These are phyloP conservation scores for Pseudogymnoascus sp. DNA, from an alignment of 2,329 filamentous ascomycete species.

Conservation along the genomic window DNA sequence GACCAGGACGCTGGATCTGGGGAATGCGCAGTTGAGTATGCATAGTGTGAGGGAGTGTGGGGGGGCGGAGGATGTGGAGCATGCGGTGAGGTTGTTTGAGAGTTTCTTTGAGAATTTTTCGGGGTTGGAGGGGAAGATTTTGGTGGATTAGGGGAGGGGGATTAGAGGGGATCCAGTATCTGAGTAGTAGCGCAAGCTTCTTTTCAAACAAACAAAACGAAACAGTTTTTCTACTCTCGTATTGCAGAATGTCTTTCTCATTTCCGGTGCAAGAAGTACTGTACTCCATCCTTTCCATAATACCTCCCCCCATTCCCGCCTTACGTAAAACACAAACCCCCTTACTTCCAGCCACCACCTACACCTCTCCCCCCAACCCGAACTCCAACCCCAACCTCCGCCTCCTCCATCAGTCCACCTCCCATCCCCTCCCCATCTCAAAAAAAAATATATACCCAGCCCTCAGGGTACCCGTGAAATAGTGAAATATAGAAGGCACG, in stretches of 20 bases:
- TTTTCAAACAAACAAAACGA: background rate
- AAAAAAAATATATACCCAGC: too few species aligned
- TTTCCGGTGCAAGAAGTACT: background rate
- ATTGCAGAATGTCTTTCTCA: background rate
- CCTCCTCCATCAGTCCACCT: background rate
- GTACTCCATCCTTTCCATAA: background rate
- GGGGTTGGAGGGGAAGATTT: constrained; percentile 70
- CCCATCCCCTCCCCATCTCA: background rate
- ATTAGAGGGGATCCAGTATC: background rate
- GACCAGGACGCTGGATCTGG: constrained; percentile 80
- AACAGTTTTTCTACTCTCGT: background rate
- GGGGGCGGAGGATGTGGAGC: constrained; percentile 76
- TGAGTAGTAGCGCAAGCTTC: background rate
- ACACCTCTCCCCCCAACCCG: background rate
- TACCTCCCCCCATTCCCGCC: background rate
- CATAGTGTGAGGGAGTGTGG: constrained; percentile 93
- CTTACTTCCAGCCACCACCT: background rate
- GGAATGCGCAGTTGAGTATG: constrained; percentile 93
- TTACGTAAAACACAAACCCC: background rate
- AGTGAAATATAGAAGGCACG: too few species aligned
- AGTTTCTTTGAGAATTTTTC: constrained; percentile 81
- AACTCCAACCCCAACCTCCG: too few species aligned
- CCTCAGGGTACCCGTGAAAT: too few species aligned
- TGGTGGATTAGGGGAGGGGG: constrained; percentile 59
- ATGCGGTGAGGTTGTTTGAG: constrained; percentile 77